Evolutionary conservation across 345 rosid species (phyloP).

Genomic region (Euphorbia pulcherrima): DNA sequence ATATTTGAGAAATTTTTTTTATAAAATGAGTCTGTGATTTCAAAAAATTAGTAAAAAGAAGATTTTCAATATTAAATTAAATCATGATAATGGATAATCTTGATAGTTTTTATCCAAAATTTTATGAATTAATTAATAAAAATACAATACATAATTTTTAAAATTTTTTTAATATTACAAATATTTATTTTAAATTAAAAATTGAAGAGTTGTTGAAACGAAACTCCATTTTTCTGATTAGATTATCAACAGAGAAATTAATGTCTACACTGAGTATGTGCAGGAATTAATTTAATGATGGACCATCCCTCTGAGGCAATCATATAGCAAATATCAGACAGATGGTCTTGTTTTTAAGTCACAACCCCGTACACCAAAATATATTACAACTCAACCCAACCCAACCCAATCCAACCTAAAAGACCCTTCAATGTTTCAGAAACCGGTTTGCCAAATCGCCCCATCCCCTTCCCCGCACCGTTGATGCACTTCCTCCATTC

Average conservation of each 20-base stretch:
- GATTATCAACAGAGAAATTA: slow-evolving; percentile 6
- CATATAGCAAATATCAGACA: slow-evolving; percentile 44
- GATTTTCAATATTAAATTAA: too few species aligned
- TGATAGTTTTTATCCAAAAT: too few species aligned
- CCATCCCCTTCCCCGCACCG: slow-evolving; percentile 35
- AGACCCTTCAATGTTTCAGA: slow-evolving; percentile 42
- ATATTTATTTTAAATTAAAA: too few species aligned
- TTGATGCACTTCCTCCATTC: slow-evolving; percentile 32
- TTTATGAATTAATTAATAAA: too few species aligned
- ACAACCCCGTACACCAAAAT: slow-evolving; percentile 10
- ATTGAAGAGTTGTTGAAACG: not conserved
- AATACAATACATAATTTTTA: too few species aligned
- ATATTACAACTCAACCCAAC: slow-evolving; percentile 21
- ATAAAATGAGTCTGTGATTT: too few species aligned
- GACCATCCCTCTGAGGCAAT: slow-evolving; percentile 37
- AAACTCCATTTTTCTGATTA: not conserved
- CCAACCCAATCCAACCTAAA: too few species aligned
- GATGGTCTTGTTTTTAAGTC: slow-evolving; percentile 21
- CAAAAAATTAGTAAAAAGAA: too few species aligned
- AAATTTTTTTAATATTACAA: too few species aligned
- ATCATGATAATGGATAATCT: too few species aligned
- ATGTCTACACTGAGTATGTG: slow-evolving; percentile 17
- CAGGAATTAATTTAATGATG: slow-evolving; percentile 36
- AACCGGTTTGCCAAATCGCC: slow-evolving; percentile 73
- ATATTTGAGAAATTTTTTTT: too few species aligned